Evolutionary conservation across 257 asterid genomes (phyloP), one percentile per base, ranked within the genome.

Genomic region (Plantago elongata): DNA sequence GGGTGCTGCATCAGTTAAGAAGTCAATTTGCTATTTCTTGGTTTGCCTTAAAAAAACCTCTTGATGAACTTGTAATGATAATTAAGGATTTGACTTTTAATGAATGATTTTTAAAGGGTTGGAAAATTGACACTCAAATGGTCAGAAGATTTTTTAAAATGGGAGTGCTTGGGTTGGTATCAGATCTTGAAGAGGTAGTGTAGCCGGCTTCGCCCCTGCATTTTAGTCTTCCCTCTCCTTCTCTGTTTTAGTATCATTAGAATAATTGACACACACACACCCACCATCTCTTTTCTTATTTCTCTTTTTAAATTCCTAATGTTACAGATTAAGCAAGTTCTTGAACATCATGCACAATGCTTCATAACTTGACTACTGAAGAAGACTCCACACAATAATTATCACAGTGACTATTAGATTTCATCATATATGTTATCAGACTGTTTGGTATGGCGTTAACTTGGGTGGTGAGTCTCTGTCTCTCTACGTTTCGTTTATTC

Each of bases 21-120:
- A 74, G 83, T 72, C 75, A 69, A 71, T 65, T 65, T 66, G 50
- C 70, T 63, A 69, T 77, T 57, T 77, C 65, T 69, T 65, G 76
- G 69, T 12, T 45, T 57, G 44, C 54, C 43, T 13, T 34, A 22
- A 62, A 34, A 52, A 18, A 5, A 38, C 34, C 16, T 50, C 34
- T 54, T 62, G 16, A n/a, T 45, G 13, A 13, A 18, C 17, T 49
- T 48, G 14, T 30, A 29, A 48, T 37, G 40, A 10, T 14, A 34
- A 49, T 62, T 62, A 47, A 34, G 42, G 11, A 7, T 46, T 61
- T 61, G 66, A 49, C 57, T 62, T 46, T 47, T 7, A 12, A 29
- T 12, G 13, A 22, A 52, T 1, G 11, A 9, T 16, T 16, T 9
- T 9, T 13, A 34, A 22, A 16, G 22, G n/a, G 38, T 17, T 30